Percentiles rank a stretch among this genome's conserved stretches.
phyloP scores from a whole-genome alignment of 2,329 filamentous ascomycete genomes.

The Colletotrichum sansevieriae region DNA sequence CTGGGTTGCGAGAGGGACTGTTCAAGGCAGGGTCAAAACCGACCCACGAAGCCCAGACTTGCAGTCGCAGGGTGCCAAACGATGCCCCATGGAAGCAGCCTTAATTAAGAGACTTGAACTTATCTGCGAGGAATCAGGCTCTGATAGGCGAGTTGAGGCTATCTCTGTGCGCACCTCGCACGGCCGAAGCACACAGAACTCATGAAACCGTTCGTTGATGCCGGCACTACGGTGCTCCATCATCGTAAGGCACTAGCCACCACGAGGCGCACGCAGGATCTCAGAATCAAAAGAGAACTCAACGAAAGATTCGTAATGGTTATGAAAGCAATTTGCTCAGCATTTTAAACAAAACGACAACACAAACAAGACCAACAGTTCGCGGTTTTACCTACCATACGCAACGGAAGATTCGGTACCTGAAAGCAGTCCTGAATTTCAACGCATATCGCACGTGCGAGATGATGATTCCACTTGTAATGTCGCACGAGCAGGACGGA shows the following conservation, averaged over 20 bases:
- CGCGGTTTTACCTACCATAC: background rate
- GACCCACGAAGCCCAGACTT: slow-evolving; percentile 5
- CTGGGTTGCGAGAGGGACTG: background rate
- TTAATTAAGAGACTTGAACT: background rate
- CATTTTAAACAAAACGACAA: background rate
- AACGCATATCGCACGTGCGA: background rate
- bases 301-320: too few species aligned
- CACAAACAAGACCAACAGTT: background rate
- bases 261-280: too few species aligned
- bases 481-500: background rate
- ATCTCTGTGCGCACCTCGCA: slow-evolving; percentile 37
- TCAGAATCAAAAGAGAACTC: background rate
- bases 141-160: slow-evolving; percentile 1
- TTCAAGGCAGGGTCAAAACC: background rate
- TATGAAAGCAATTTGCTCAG: too few species aligned
- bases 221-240: background rate
- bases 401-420: background rate
- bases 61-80: background rate
- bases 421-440: background rate
- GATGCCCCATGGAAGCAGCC: background rate
- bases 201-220: slow-evolving; percentile 29
- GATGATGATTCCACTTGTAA: background rate
- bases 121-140: background rate
- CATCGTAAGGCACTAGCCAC: background rate
- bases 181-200: slow-evolving; percentile 12